A percentile compares a stretch with the other conserved stretches of the same genome.
Conservation (phyloP, 495 filamentous ascomycete species). For the Hypoxylon cercidicola region DNA sequence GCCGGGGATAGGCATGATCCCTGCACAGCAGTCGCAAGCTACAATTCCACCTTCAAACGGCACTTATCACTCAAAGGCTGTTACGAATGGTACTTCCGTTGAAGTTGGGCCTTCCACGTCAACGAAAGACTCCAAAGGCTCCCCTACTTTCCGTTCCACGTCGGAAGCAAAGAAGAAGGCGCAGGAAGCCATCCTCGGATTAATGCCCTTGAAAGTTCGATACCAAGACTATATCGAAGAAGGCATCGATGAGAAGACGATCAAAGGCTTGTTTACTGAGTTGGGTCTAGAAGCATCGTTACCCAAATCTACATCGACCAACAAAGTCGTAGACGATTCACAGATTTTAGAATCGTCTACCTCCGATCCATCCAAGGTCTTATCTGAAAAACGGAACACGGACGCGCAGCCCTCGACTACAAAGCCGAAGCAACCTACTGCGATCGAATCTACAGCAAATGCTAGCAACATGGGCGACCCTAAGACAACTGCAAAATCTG, state of each 20-base stretch:
- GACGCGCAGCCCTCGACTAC: conserved; percentile 3
- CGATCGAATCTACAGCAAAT: conserved; percentile 11
- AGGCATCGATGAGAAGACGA: conserved; percentile 70
- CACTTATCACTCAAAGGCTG: not conserved
- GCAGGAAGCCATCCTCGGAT: conserved; percentile 71
- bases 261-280: conserved; percentile 72
- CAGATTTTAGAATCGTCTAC: not conserved
- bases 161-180: conserved; percentile 72
- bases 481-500: conserved; percentile 55
- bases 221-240: conserved; percentile 76
- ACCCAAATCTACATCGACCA: conserved; percentile 37
- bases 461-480: conserved; percentile 21
- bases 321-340: conserved; percentile 10
- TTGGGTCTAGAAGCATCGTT: conserved; percentile 64
- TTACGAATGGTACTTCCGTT: not conserved
- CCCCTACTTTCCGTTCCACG: conserved; percentile 38
- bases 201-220: conserved; percentile 71
- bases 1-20: conserved; percentile 12
- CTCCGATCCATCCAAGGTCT: conserved; percentile 4
- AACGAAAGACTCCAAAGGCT: not conserved
- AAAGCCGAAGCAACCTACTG: conserved; percentile 21
- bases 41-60: conserved; percentile 4
- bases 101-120: not conserved
- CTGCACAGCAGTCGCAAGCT: not conserved
- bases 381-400: conserved; percentile 14